These are phyloP conservation scores for Coniferiporia weirii DNA, from an alignment of 1,284 basidiomycete genomes.

Conservation along the genomic window DNA sequence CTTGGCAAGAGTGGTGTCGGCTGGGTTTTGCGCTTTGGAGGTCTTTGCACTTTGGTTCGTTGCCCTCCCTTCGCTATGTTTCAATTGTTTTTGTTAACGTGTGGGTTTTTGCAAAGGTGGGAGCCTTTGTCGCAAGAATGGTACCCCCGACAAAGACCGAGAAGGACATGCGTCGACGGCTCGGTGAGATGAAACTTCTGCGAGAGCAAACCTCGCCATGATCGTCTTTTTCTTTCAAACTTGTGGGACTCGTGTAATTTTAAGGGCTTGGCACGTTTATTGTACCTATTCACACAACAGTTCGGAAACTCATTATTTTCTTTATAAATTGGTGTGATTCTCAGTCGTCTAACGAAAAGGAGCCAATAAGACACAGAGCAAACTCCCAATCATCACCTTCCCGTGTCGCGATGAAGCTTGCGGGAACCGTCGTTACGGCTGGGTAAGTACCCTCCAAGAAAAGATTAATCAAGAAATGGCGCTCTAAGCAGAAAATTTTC, in stretches of 20 bases:
- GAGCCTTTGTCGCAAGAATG: constrained; percentile 70
- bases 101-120: constrained; percentile 33
- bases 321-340: no score
- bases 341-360: not conserved
- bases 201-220: constrained; percentile 52
- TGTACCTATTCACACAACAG: not conserved
- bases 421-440: constrained; percentile 19
- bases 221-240: constrained; percentile 15
- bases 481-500: not conserved
- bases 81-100: constrained; percentile 1
- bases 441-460: not conserved
- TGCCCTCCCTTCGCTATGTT: not conserved
- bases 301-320: not conserved
- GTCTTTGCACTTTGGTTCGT: constrained; percentile 69
- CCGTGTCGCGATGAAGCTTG: constrained; percentile 17
- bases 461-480: not conserved
- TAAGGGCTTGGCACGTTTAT: not conserved
- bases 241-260: not conserved
- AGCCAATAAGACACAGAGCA: constrained; percentile 20
- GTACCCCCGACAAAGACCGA: constrained; percentile 86
- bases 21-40: constrained; percentile 93
- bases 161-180: constrained; percentile 75
- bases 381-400: constrained; percentile 20
- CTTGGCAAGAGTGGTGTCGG: constrained; percentile 82
- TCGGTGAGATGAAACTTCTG: constrained; percentile 73